Evolutionary conservation across 148 eudicot genomes (phyloP), one percentile per base, ranked within the genome.

Genomic region (Vaccinium darrowii): DNA sequence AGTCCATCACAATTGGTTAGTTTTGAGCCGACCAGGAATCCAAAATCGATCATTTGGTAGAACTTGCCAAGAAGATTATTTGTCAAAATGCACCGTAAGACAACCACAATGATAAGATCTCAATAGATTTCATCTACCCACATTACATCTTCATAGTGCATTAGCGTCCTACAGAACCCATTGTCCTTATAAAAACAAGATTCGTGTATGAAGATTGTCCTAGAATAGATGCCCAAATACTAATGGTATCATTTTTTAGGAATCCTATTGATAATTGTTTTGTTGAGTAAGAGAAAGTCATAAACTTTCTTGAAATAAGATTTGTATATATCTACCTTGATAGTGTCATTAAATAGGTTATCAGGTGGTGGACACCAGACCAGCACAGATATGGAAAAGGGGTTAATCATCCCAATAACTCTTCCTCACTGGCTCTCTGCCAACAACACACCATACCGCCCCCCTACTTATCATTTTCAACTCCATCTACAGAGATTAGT

Each of bases 341-440:
- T 67, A 11, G 36, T 63, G 69, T 25, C 73, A 67, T 67, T 67
- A 23, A 57, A 69, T 71, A 52, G 54, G 79, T 9, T 14, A 71
- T 72, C 79, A 18, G 78, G 71, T 53, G 67, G 71, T 67, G 72
- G 36, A 25, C 73, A 79, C 16, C 63, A 74, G 56, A 57, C 79
- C 54, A 51, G 15, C 71, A 14, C 83, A 78, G 39, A 67, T 67
- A 67, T 79, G 52, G 56, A 15, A 67, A 78, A 65, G 47, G 69
- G 82, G 76, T 84, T 84, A 9, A 69, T 53, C 67, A 79, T 50
- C 15, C 76, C 27, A n/a, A 54, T 58, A 13, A 77, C 76, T 81
- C 76, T 82, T 67, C 73, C 49, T 69, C 60, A 8, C 75, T 49
- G 60, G 4, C 77, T 82, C 78, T 9, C 78, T 82, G 84, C 84